Base-by-base conservation (phyloP, 2,329 filamentous ascomycete genomes). In the Aspergillus sp. region DNA sequence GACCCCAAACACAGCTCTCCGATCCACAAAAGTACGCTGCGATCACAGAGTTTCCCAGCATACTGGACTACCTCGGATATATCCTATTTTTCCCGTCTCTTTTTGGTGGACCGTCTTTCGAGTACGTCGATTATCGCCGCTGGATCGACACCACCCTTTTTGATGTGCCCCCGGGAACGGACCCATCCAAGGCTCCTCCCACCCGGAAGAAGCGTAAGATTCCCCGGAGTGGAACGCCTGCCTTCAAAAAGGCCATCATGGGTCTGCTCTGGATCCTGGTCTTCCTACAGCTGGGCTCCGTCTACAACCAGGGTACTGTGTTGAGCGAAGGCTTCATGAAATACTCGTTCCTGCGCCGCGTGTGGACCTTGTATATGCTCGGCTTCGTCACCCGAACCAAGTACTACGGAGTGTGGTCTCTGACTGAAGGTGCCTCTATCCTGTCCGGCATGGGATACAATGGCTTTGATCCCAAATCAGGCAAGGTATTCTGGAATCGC, bases 61-160 rank as follows among this genome's bases (percentile, higher is more conserved):
- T 94, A 1, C 74, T 96, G 32, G 89, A 97, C 73, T 99, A 88
- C 66, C 79, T 87, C 14, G 94, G 88, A 58, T 99, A 95, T 67
- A 90, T 97, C 19, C 78, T 97, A 49, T 99, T 97, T 79, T 99
- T 99, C 71, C 94, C 94, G 0, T 87, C 89, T 0, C 79, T 99
- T 14, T 87, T 97, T 64, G 89, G 83, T 1, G 94, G 95, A 0
- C 94, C 94, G 0, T 88, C 94, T 0, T 97, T 97, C 67, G 95
- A 99, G 70, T 99, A 88, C 68, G 86, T 87, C 56, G 93, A 99
- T 67, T 99, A 97, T 74, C 85, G 84, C 49, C 85, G 86, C 47
- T 99, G 93, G 88, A 86, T 99, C 58, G 90, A 95, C 63, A 95
- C 90, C 2, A 88, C 86, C 59, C 95, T 99, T 86, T 99, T 99